Evolutionary conservation across 768 basidiomycete genomes (phyloP).

Genomic region (Leccinum uliginosum): DNA sequence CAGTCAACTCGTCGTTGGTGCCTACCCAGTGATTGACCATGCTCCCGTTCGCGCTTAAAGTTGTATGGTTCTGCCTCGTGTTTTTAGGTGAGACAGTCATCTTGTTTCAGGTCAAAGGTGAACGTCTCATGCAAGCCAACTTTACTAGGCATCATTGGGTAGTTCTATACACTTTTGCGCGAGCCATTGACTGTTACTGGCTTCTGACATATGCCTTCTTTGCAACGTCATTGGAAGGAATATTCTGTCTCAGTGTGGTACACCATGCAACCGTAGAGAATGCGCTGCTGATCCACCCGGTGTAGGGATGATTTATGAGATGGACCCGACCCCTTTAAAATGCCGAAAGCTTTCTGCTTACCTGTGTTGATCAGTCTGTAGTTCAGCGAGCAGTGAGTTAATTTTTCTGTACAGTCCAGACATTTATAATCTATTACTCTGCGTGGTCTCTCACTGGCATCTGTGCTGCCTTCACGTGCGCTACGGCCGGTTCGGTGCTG

Average conservation of each 20-base stretch:
- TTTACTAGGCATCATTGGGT: slow-evolving; percentile 51
- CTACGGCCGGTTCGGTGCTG: slow-evolving; percentile 44
- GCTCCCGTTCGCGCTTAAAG: slow-evolving; percentile 54
- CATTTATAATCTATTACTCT: slow-evolving; percentile 36
- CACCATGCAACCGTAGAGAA: background rate
- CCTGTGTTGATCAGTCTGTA: slow-evolving; percentile 23
- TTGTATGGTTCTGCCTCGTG: slow-evolving; percentile 56
- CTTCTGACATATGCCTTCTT: slow-evolving; percentile 46
- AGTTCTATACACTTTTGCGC: slow-evolving; percentile 43
- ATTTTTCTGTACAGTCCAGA: slow-evolving; percentile 19
- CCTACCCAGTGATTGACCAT: slow-evolving; percentile 16
- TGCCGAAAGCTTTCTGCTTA: slow-evolving; percentile 60
- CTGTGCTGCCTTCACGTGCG: slow-evolving; percentile 41
- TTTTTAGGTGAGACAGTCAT: slow-evolving; percentile 39
- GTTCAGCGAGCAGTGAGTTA: slow-evolving; percentile 3
- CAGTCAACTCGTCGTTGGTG: background rate
- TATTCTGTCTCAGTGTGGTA: slow-evolving; percentile 55
- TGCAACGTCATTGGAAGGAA: slow-evolving; percentile 48
- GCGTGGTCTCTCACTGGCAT: slow-evolving; percentile 44
- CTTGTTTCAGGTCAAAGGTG: background rate
- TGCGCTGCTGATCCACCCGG: background rate
- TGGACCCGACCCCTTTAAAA: slow-evolving; percentile 59
- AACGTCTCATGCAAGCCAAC: background rate
- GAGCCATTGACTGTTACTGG: slow-evolving; percentile 43
- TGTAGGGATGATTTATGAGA: slow-evolving; percentile 58